These are phyloP conservation scores for Tetrastigma voinierianum DNA, from an alignment of 164 flowering plant genomes.

Conservation along the genomic window DNA sequence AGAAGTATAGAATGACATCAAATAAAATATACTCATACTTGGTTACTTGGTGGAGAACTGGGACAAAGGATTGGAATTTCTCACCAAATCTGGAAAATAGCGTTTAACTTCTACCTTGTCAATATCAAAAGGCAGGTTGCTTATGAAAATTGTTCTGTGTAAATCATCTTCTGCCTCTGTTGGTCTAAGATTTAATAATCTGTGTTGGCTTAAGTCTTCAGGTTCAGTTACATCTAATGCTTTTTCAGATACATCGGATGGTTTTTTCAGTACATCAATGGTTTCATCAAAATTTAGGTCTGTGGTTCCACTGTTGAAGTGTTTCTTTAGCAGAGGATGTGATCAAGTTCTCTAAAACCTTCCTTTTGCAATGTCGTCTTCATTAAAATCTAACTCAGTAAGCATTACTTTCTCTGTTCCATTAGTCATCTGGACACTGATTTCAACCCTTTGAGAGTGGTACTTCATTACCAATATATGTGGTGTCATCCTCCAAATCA, in stretches of 20 bases:
- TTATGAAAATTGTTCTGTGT: conserved; percentile 66
- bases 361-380: conserved; percentile 73
- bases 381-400: conserved; percentile 50
- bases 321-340: conserved; percentile 41
- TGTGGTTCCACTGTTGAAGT: conserved; percentile 15
- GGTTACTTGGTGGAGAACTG: conserved; percentile 86
- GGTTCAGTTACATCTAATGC: conserved; percentile 16
- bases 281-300: conserved; percentile 16
- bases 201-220: conserved; percentile 28
- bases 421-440: no score
- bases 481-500: conserved; percentile 49
- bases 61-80: conserved; percentile 71
- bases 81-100: conserved; percentile 78
- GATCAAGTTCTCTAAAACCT: conserved; percentile 68
- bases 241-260: conserved; percentile 22
- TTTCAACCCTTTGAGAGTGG: conserved; percentile 22
- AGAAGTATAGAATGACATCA: conserved; percentile 5
- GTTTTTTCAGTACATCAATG: conserved; percentile 7
- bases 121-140: conserved; percentile 85
- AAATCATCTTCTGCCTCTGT: conserved; percentile 51
- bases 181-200: conserved; percentile 14
- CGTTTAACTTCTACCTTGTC: conserved; percentile 74
- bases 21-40: conserved; percentile 46
- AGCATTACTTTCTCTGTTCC: conserved; percentile 20
- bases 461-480: conserved; percentile 18